phyloP scores from a whole-genome alignment of 148 eudicot species.

The Linanthus parryae region DNA sequence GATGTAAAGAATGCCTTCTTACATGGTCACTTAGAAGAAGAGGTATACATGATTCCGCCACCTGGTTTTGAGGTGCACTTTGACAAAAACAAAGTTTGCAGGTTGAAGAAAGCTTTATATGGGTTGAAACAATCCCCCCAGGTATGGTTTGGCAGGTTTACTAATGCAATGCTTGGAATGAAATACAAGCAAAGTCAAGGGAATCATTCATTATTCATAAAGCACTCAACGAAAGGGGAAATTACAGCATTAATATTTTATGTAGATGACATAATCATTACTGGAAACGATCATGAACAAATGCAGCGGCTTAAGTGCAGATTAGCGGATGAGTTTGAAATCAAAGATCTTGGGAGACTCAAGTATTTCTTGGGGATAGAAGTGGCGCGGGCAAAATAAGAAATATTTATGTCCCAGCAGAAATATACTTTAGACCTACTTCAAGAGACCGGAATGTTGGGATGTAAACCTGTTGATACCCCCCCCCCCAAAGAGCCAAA shows the following conservation, averaged over 20 bases:
- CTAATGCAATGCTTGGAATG: background rate
- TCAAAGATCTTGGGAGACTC: too few relatives aligned
- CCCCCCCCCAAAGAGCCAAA: background rate
- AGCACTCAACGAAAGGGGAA: too few relatives aligned
- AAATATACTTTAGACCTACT: background rate
- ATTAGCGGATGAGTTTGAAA: background rate
- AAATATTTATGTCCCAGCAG: background rate
- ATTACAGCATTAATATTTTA: too few relatives aligned
- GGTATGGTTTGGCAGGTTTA: background rate
- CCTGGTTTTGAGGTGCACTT: background rate
- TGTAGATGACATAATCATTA: too few relatives aligned
- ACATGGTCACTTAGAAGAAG: background rate
- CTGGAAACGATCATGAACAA: background rate
- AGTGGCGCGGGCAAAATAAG: too few relatives aligned
- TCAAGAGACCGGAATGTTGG: background rate
- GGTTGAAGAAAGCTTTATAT: background rate
- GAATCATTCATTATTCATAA: too few relatives aligned
- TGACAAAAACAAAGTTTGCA: background rate
- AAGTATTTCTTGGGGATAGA: too few relatives aligned
- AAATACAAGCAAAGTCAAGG: too few relatives aligned
- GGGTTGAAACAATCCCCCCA: background rate
- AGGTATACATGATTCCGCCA: too few relatives aligned
- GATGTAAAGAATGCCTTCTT: background rate
- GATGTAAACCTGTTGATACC: too few relatives aligned
- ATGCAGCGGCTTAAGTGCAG: background rate